Base-by-base conservation (phyloP, 2,329 filamentous ascomycete species). In the Camillea tinctor region DNA sequence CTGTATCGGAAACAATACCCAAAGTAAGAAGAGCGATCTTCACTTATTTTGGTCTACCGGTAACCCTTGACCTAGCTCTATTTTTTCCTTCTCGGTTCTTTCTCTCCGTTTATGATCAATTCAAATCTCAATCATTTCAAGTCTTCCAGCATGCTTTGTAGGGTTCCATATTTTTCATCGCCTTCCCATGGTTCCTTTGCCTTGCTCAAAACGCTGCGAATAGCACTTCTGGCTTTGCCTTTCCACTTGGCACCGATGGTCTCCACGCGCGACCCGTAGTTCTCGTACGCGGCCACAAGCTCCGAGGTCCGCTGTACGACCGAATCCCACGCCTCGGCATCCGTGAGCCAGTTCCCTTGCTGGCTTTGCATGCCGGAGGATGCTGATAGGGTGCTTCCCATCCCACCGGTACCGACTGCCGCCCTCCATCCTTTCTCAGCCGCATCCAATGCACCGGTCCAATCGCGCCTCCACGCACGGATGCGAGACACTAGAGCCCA, bases 361-460 rank as follows among this genome's bases (percentile, higher is more conserved):
- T 59, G 50, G 9, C 60, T 66, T n/a, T 57, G 66, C 1, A 60
- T 61, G 6, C 62, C 65, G n/a, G 58, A 64, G 50, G 79, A 81
- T 62, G 74, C 79, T 57, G 64, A 80, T 72, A 70, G 82, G 72
- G 83, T 69, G 65, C 79, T 66, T 5, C 79, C 71, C 24, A 85
- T 80, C 66, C 84, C 76, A 55, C 81, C 80, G 0, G 84, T 76
- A 55, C 81, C 80, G 0, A 84, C 79, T 0, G 89, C 85, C 0
- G 90, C 87, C 1, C 95, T 85, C 93, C 94, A 99, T 0, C 89
- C 92, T 72, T 94, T 93, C 76, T 98, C 95, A 26, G 93, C 86
- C 1, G 91, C 92, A 5, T 93, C 90, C 1, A 98, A 81, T 4
- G 93, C 91, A 1, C 87, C 88, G 0, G 79, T 76, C 1, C 89